Conservation (phyloP, 225 moss, liverwort and hornwort species). For the Marchantia paleacea region DNA sequence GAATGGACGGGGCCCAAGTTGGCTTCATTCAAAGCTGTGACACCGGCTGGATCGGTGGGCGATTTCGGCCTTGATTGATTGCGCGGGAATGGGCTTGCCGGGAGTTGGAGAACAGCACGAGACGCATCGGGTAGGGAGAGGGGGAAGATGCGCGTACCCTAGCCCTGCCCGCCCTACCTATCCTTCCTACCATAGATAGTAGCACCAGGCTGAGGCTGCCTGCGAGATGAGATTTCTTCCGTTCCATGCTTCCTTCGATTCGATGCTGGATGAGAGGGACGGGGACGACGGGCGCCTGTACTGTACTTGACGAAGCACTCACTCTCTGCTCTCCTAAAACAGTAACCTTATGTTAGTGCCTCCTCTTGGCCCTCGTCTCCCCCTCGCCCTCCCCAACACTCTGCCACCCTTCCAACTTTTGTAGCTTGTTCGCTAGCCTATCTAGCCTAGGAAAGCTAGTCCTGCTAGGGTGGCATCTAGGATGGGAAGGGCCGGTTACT, state of each 20-base stretch:
- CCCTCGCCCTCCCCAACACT: too few species aligned
- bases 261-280: neutral
- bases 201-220: too few species aligned
- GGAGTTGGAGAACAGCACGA: constrained; percentile 12
- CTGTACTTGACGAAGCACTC: neutral
- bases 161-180: too few species aligned
- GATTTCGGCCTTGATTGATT: neutral
- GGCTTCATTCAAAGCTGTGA: neutral
- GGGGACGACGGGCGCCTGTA: neutral
- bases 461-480: constrained; percentile 5
- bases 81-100: constrained; percentile 20
- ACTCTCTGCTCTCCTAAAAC: neutral
- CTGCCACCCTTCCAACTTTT: neutral
- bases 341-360: constrained; percentile 7
- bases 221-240: neutral
- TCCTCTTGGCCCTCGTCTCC: neutral
- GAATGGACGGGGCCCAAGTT: neutral
- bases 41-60: constrained; percentile 4
- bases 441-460: neutral
- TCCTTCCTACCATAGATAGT: too few species aligned
- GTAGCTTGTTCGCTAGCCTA: neutral
- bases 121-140: neutral
- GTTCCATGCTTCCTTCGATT: neutral
- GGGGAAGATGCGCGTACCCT: neutral
- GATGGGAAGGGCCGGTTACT: constrained; percentile 8